Evolutionary conservation across 495 filamentous ascomycete species (phyloP).

Genomic region (Xylaria telfairii): DNA sequence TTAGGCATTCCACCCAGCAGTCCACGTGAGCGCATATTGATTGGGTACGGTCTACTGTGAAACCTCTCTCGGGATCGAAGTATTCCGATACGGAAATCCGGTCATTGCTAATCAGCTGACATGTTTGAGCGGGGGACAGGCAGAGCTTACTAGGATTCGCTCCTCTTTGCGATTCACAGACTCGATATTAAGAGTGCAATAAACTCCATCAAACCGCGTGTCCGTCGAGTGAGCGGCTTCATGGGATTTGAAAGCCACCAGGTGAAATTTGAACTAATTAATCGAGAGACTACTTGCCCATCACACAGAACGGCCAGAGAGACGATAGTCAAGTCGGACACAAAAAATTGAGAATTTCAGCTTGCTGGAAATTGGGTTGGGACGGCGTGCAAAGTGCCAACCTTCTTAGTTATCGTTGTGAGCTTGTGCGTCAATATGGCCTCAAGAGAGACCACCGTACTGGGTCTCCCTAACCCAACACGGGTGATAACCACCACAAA

Average conservation of each 20-base stretch:
- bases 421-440: neutral
- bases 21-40: too few relatives aligned
- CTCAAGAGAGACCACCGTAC: neutral
- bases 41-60: too few relatives aligned
- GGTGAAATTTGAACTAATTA: neutral
- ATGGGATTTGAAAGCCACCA: neutral
- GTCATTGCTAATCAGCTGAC: too few relatives aligned
- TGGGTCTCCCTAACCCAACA: conserved; percentile 12
- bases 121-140: too few relatives aligned
- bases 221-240: neutral
- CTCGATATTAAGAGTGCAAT: too few relatives aligned
- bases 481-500: conserved; percentile 20
- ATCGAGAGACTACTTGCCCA: neutral
- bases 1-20: too few relatives aligned
- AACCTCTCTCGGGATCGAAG: too few relatives aligned
- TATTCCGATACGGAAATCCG: too few relatives aligned
- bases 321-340: neutral
- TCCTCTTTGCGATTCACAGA: too few relatives aligned
- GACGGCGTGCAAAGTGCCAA: neutral
- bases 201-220: neutral
- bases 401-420: neutral
- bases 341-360: neutral
- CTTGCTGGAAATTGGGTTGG: neutral
- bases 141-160: too few relatives aligned
- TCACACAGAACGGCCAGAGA: neutral